A percentile compares a stretch with the other conserved stretches of the same genome.
Evolutionary conservation across 108 stramenopile genomes (phyloP).

Genomic region (Fragilariopsis cylindrus): DNA sequence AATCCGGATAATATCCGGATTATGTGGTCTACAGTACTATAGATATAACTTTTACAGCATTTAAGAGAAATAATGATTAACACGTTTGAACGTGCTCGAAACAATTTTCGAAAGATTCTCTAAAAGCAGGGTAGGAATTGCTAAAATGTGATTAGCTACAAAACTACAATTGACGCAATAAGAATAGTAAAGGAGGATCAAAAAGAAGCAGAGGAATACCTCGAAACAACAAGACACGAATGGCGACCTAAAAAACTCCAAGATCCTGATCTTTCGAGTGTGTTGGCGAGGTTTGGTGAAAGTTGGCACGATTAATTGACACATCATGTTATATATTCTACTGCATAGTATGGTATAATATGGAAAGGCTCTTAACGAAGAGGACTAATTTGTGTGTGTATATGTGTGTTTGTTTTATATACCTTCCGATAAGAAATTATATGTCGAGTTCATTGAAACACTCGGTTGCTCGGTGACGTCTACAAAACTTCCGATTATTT

Average conservation of each 20-base stretch:
- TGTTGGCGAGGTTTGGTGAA: too few relatives aligned
- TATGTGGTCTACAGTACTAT: too few relatives aligned
- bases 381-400: not conserved
- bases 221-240: not conserved
- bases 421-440: conserved; percentile 57
- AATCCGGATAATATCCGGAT: too few relatives aligned
- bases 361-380: not conserved
- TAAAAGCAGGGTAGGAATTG: not conserved
- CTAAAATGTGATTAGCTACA: not conserved
- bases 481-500: conserved; percentile 72
- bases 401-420: conserved; percentile 29
- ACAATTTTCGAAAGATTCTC: too few relatives aligned
- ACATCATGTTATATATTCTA: too few relatives aligned
- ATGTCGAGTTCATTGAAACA: conserved; percentile 68
- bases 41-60: too few relatives aligned
- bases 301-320: too few relatives aligned
- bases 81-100: too few relatives aligned
- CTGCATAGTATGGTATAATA: too few relatives aligned
- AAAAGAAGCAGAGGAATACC: conserved; percentile 9
- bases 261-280: too few relatives aligned
- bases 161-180: not conserved
- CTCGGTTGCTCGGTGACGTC: conserved; percentile 70
- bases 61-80: too few relatives aligned
- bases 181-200: conserved; percentile 11
- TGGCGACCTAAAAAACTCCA: too few relatives aligned